Evolutionary conservation across 805 yeast species (phyloP).

Genomic region (Wickerhamiella occidentalis): DNA sequence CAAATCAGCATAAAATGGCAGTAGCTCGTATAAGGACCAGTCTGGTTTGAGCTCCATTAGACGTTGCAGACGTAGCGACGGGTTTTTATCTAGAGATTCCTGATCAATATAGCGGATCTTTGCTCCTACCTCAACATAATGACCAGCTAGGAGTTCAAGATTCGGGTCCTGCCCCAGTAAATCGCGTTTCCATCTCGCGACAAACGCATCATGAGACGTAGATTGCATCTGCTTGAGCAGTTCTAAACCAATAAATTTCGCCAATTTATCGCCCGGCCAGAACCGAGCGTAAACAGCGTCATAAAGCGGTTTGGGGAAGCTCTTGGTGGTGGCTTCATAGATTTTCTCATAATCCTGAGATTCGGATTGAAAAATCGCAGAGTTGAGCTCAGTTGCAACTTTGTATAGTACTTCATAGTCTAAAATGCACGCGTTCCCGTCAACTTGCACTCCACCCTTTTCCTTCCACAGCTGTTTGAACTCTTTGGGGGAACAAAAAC

Average conservation of each 20-base stretch:
- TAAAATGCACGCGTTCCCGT: slow-evolving; percentile 34
- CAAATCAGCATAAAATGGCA: slow-evolving; percentile 51
- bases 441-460: slow-evolving; percentile 43
- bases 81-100: slow-evolving; percentile 36
- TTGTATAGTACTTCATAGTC: slow-evolving; percentile 19
- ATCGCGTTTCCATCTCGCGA: slow-evolving; percentile 24
- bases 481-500: slow-evolving; percentile 36
- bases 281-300: slow-evolving; percentile 45
- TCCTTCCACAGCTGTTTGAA: slow-evolving; percentile 42
- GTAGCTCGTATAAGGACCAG: slow-evolving; percentile 53
- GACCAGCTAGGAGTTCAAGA: slow-evolving; percentile 42
- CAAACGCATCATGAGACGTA: slow-evolving; percentile 28
- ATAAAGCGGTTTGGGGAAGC: slow-evolving; percentile 17
- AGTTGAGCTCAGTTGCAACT: slow-evolving; percentile 22
- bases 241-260: slow-evolving; percentile 54
- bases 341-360: not conserved
- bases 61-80: slow-evolving; percentile 37
- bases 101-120: slow-evolving; percentile 45
- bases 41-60: slow-evolving; percentile 42
- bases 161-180: slow-evolving; percentile 52
- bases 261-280: slow-evolving; percentile 30
- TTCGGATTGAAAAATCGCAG: slow-evolving; percentile 19
- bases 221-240: slow-evolving; percentile 34
- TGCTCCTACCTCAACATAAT: slow-evolving; percentile 37
- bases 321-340: not conserved